These are phyloP conservation scores for Chenopodium berlandieri DNA, from an alignment of 148 eudicot species.

Conservation along the genomic window DNA sequence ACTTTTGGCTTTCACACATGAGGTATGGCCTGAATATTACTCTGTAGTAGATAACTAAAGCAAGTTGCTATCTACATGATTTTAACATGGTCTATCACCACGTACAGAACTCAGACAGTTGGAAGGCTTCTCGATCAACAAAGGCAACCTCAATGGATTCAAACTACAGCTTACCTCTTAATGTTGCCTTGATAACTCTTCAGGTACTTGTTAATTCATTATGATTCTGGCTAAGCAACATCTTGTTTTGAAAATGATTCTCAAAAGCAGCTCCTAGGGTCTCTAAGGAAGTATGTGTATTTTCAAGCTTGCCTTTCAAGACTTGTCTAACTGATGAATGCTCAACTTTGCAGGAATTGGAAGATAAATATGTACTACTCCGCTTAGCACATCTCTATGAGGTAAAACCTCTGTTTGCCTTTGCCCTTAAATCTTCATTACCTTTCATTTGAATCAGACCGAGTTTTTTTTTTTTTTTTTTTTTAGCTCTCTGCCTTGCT, in stretches of 20 bases:
- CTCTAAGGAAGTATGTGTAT: neutral
- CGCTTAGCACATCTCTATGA: slow-evolving; percentile 86
- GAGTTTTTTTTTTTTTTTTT: neutral
- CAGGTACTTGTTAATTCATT: slow-evolving; percentile 42
- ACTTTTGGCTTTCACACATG: slow-evolving; percentile 74
- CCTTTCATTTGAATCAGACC: neutral
- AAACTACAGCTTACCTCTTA: slow-evolving; percentile 63
- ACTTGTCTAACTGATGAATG: neutral
- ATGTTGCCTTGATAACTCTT: slow-evolving; percentile 83
- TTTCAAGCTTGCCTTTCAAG: neutral
- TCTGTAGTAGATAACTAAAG: neutral
- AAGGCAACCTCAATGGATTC: slow-evolving; percentile 61
- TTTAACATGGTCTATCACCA: slow-evolving; percentile 6
- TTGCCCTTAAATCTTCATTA: neutral
- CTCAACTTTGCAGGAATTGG: slow-evolving; percentile 57
- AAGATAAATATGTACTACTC: slow-evolving; percentile 61
- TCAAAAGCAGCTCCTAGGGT: no score
- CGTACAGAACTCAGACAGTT: slow-evolving; percentile 51
- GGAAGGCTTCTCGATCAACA: slow-evolving; percentile 56
- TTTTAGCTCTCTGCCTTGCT: neutral
- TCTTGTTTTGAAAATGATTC: neutral
- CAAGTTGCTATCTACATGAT: neutral
- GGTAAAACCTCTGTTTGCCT: slow-evolving; percentile 36
- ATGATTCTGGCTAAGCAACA: neutral
- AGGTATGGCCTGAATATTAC: slow-evolving; percentile 38